phyloP scores from a whole-genome alignment of 2,329 filamentous ascomycete species.

The Apiospora aurea region DNA sequence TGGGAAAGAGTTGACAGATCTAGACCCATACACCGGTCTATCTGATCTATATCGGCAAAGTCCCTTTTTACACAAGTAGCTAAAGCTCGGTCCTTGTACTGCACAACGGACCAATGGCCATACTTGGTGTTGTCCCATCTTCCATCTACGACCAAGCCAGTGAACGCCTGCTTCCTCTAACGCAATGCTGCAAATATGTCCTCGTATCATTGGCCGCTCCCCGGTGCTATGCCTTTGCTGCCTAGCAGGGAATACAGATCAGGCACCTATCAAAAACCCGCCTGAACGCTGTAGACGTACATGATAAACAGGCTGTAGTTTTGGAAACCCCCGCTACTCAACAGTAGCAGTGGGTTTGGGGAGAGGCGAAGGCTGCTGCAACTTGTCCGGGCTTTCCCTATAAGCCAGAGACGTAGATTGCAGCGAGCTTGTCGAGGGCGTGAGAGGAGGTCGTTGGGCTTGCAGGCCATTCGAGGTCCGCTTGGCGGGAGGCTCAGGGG shows the following conservation, averaged over 20 bases:
- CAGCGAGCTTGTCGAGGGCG: constrained; percentile 40
- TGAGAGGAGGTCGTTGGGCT: constrained; percentile 36
- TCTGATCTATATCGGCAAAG: constrained; percentile 7
- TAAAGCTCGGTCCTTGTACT: neutral
- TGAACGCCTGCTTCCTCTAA: constrained; percentile 16
- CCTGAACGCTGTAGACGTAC: neutral
- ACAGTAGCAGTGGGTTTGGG: constrained; percentile 15
- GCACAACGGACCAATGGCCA: neutral
- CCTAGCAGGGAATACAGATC: neutral
- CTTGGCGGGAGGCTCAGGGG: constrained; percentile 32
- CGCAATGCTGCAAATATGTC: neutral
- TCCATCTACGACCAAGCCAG: constrained; percentile 9
- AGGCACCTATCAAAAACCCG: neutral
- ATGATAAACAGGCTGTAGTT: neutral
- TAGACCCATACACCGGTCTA: constrained; percentile 15
- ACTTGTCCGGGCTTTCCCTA: constrained; percentile 68
- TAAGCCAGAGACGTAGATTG: constrained; percentile 60
- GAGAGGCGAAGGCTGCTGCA: constrained; percentile 16
- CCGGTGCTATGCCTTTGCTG: neutral
- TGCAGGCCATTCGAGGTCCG: constrained; percentile 22
- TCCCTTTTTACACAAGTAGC: constrained; percentile 5
- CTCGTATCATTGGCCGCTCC: constrained; percentile 10
- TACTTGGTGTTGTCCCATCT: neutral
- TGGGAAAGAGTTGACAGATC: neutral
- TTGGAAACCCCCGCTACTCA: neutral